A percentile compares a stretch with the other conserved stretches of the same genome.
Evolutionary conservation across 805 yeast genomes (phyloP).

Genomic region (Yarrowia keelungensis): DNA sequence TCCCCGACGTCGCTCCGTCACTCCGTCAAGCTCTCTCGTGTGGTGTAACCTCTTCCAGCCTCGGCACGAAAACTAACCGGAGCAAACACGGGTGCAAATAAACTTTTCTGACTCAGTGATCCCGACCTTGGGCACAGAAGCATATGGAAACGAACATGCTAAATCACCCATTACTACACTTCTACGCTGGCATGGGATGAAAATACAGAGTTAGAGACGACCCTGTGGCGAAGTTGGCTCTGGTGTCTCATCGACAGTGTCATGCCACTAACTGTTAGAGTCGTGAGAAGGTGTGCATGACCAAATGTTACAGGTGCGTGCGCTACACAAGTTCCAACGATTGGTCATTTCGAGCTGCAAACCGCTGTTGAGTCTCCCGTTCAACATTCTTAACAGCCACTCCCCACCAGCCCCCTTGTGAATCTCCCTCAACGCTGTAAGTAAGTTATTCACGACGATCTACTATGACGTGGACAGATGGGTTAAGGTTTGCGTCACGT

Average conservation of each 20-base stretch:
- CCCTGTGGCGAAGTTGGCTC: too few relatives aligned
- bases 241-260: not conserved
- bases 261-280: slow-evolving; percentile 3
- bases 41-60: slow-evolving; percentile 11
- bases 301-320: not conserved
- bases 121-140: slow-evolving; percentile 17
- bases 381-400: too few relatives aligned
- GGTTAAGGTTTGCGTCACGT: slow-evolving; percentile 2
- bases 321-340: not conserved
- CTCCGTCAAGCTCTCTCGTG: not conserved
- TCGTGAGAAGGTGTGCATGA: not conserved
- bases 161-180: too few relatives aligned
- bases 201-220: not conserved
- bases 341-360: too few relatives aligned
- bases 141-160: slow-evolving; percentile 1
- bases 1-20: not conserved
- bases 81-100: slow-evolving; percentile 25
- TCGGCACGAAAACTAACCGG: slow-evolving; percentile 38
- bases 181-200: not conserved
- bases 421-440: too few relatives aligned
- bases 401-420: too few relatives aligned
- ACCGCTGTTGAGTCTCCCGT: too few relatives aligned
- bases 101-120: slow-evolving; percentile 36
- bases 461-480: slow-evolving; percentile 11
- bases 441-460: slow-evolving; percentile 10